Base-by-base conservation (phyloP, 2,329 filamentous ascomycete genomes). In the Calonectria henricotiae region DNA sequence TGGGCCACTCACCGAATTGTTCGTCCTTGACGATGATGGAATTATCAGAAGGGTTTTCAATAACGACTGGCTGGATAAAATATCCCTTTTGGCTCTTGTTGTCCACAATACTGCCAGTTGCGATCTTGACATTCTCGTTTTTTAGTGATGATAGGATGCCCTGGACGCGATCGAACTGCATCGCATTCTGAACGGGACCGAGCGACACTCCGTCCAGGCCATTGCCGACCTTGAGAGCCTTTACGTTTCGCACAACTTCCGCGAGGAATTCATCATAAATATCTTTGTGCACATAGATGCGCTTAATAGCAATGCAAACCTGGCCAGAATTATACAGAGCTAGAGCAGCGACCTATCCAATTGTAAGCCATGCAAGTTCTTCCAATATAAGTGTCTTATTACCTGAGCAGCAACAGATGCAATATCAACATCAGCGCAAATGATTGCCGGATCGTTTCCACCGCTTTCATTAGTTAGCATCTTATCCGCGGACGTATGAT, bases 21-120 rank as follows among this genome's bases (percentile, higher is more conserved):
- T 89, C 87, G 71, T 88, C 89, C 2, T 35, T 89, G 0, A 84
- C 85, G 13, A 84, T 91, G 15, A 79, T 90, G 39, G 91, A 91
- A 76, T 71, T 62, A n/a, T 76, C 74, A 2, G 73, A 68, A n/a
- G 74, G 73, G 46, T 72, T 74, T 23, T 75, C 70, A 39, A 77
- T 69, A 15, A 78, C 64, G 11, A 69, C 44, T 2, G 73, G 69
- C 30, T 74, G 65, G 35, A 74, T 66, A 27, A 73, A 71, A 39
- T 70, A 75, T 55, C 73, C 75, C 58, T 76, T 73, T 49, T 44
- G 13, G 12, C 8, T 27, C 7, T 47, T 43, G 46, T 12, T 27
- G 30, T 12, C 13, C 1, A 46, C 35, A 6, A 70, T 37, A 13
- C 5, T 27, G 1, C 68, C 64, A 1, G 60, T 60, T 4, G 43